Percentiles rank a stretch among this genome's conserved stretches.
Evolutionary conservation across 805 yeast genomes (phyloP).

Genomic region (Kazachstania martiniae): DNA sequence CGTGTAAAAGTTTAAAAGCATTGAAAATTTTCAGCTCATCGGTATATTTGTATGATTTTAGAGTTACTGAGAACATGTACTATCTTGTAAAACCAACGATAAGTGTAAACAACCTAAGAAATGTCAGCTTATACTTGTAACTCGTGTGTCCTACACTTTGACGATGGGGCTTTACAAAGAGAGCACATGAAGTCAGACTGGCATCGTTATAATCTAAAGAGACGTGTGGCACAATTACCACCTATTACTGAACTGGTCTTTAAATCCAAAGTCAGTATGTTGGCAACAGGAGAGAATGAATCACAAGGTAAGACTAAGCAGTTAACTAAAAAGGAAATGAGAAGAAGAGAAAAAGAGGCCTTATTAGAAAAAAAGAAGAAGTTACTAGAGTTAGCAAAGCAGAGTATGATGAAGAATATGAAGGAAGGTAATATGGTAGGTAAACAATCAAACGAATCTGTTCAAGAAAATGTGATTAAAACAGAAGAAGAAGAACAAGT

Average conservation of each 20-base stretch:
- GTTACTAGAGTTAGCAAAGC: conserved; percentile 31
- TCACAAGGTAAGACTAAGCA: conserved; percentile 18
- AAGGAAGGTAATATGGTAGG: not conserved
- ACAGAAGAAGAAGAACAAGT: conserved; percentile 3
- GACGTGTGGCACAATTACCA: conserved; percentile 84
- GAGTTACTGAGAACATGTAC: too few relatives aligned
- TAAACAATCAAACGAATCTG: not conserved
- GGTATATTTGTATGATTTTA: not conserved
- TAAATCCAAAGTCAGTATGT: conserved; percentile 51
- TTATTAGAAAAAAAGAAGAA: conserved; percentile 33
- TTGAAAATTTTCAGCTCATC: not conserved
- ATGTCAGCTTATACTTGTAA: conserved; percentile 56
- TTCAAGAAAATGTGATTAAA: conserved; percentile 1
- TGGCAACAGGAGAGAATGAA: conserved; percentile 7
- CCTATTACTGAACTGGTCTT: conserved; percentile 57
- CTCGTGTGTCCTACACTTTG: conserved; percentile 74
- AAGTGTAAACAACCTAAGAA: too few relatives aligned
- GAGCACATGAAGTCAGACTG: conserved; percentile 94
- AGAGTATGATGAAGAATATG: conserved; percentile 28
- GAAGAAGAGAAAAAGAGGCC: conserved; percentile 34
- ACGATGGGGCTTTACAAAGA: conserved; percentile 68
- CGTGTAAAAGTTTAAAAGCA: not conserved
- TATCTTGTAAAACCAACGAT: not conserved
- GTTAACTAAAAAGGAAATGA: conserved; percentile 32
- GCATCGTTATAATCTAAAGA: conserved; percentile 93